Evolutionary conservation across 2,329 filamentous ascomycete genomes (phyloP).

Genomic region (Sporothrix globosa): DNA sequence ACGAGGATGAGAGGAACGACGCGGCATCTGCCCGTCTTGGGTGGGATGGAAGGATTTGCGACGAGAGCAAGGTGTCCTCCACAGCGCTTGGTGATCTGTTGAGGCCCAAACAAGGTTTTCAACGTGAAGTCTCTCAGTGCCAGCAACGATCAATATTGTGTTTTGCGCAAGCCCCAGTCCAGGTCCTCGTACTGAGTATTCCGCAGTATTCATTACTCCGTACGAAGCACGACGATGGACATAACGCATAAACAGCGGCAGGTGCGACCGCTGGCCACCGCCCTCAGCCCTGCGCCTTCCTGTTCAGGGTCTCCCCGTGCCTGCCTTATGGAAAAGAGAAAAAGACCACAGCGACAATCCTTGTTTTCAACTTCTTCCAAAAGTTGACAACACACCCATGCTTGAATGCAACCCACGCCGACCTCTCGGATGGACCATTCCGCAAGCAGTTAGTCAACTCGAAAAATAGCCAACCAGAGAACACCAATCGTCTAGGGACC

Average conservation of each 20-base stretch:
- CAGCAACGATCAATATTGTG: neutral
- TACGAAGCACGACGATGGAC: too few species aligned
- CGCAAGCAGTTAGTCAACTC: neutral
- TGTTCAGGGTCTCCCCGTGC: conserved; percentile 14
- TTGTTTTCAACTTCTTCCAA: neutral
- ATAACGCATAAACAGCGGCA: neutral
- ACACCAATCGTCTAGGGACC: neutral
- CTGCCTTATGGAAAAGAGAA: neutral
- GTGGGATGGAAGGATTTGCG: neutral
- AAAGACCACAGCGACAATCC: neutral
- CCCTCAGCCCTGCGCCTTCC: conserved; percentile 17
- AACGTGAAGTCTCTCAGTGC: neutral
- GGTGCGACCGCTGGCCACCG: neutral
- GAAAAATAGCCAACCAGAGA: conserved; percentile 9
- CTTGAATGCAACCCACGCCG: conserved; percentile 12
- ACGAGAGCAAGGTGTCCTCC: neutral
- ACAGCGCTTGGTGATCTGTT: neutral
- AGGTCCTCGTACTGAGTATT: neutral
- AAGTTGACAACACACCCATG: conserved; percentile 13
- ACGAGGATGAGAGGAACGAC: too few species aligned
- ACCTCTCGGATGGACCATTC: conserved; percentile 8
- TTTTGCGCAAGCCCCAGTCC: neutral
- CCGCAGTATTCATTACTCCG: too few species aligned
- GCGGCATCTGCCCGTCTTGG: neutral
- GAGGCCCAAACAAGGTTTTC: too few species aligned